phyloP scores from a whole-genome alignment of 345 rosid genomes.

The Populus alba region DNA sequence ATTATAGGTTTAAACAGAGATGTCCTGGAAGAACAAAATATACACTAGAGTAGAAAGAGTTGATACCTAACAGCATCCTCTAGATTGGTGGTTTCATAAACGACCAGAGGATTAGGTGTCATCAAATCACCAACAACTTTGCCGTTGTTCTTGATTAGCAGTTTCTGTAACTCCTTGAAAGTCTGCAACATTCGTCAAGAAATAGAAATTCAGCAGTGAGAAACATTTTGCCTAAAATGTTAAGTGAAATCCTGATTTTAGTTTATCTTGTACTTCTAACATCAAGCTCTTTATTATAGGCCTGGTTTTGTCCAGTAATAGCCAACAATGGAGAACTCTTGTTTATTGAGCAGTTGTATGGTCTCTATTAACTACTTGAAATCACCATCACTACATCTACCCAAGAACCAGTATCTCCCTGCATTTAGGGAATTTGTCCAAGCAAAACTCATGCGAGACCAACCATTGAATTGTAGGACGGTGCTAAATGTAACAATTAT shows the following conservation, averaged over 20 bases:
- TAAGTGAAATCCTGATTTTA: background rate
- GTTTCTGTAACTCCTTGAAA: slow-evolving; percentile 75
- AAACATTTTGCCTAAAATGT: background rate
- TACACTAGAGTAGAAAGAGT: background rate
- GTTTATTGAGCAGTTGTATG: background rate
- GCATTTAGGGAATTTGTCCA: background rate
- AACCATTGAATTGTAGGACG: background rate
- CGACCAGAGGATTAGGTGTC: slow-evolving; percentile 84
- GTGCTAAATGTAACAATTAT: background rate
- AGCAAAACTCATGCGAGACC: background rate
- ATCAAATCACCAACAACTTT: slow-evolving; percentile 91
- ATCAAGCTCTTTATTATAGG: background rate
- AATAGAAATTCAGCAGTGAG: slow-evolving; percentile 9
- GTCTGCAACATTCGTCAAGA: slow-evolving; percentile 41
- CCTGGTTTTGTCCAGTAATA: background rate
- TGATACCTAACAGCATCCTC: slow-evolving; percentile 87
- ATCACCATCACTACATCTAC: background rate
- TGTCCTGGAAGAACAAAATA: background rate
- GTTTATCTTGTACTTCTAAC: background rate
- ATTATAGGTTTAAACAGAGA: background rate
- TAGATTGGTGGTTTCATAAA: slow-evolving; percentile 67
- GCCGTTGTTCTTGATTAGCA: slow-evolving; percentile 70
- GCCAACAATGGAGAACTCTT: background rate
- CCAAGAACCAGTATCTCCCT: background rate
- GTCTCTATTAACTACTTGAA: background rate